Conservation (phyloP, 2,329 filamentous ascomycete species). For the Xylariaceae sp. region DNA sequence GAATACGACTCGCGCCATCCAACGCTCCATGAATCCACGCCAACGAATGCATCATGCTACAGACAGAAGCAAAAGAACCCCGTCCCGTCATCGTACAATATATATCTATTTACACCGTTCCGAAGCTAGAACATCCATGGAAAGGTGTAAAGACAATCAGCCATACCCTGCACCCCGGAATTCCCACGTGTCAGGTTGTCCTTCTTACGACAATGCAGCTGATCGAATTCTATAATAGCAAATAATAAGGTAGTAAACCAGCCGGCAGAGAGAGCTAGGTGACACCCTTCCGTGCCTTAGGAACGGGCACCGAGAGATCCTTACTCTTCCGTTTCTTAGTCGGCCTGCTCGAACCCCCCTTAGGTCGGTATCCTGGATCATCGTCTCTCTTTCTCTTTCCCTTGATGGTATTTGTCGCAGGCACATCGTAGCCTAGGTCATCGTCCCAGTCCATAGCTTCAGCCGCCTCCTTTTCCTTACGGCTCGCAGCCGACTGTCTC, state of each 20-base stretch:
- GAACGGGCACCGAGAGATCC: conserved; percentile 27
- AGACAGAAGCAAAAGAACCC: background rate
- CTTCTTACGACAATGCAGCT: background rate
- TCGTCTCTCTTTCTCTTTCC: conserved; percentile 62
- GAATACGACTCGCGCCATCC: background rate
- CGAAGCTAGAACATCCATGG: background rate
- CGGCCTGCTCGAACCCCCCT: conserved; percentile 56
- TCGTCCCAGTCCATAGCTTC: conserved; percentile 45
- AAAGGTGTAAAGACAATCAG: background rate
- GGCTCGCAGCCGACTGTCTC: conserved; percentile 40
- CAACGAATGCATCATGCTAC: background rate
- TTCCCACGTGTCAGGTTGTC: background rate
- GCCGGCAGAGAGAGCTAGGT: background rate
- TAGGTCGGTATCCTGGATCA: conserved; percentile 61
- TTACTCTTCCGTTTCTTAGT: conserved; percentile 64
- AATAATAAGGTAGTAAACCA: background rate
- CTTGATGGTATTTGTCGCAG: conserved; percentile 41
- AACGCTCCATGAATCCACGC: background rate
- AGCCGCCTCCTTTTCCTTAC: conserved; percentile 40
- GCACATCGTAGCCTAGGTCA: conserved; percentile 40
- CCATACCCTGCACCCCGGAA: background rate
- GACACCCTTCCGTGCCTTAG: conserved; percentile 27
- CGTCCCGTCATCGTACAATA: background rate
- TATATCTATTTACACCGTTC: background rate
- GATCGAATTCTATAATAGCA: background rate